phyloP scores from a whole-genome alignment of 2,329 filamentous ascomycete species.

The Fusarium humuli region DNA sequence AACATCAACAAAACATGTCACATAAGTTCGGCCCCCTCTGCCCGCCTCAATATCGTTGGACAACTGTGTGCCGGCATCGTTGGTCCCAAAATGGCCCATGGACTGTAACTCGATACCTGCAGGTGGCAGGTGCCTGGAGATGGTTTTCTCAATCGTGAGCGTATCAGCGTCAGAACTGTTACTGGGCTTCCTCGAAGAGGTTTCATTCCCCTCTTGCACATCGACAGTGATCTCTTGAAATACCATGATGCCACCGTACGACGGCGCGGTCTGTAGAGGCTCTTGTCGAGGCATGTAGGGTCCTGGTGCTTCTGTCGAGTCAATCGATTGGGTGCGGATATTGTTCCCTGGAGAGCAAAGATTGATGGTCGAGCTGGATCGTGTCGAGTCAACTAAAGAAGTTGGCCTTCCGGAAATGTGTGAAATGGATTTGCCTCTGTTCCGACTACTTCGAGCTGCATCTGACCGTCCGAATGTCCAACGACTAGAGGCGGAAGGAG shows the following conservation, averaged over 20 bases:
- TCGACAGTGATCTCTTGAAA: constrained; percentile 72
- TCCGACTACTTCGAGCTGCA: background rate
- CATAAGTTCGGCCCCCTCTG: constrained; percentile 26
- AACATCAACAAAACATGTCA: constrained; percentile 42
- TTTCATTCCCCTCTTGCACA: constrained; percentile 43
- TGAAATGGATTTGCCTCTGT: constrained; percentile 16
- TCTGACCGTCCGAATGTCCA: constrained; percentile 33
- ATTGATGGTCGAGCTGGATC: constrained; percentile 45
- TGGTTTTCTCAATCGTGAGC: constrained; percentile 16
- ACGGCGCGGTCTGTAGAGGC: constrained; percentile 38
- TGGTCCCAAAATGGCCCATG: constrained; percentile 43
- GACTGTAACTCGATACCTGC: constrained; percentile 42
- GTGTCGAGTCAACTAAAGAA: constrained; percentile 34
- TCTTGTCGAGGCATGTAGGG: constrained; percentile 43
- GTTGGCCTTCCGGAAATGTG: constrained; percentile 13
- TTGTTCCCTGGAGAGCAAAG: constrained; percentile 32
- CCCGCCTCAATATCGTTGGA: constrained; percentile 28
- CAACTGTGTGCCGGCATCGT: constrained; percentile 34
- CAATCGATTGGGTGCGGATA: constrained; percentile 29
- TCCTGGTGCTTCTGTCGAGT: constrained; percentile 29
- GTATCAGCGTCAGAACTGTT: constrained; percentile 15
- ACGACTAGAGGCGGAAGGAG: constrained; percentile 16
- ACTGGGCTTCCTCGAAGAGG: constrained; percentile 8
- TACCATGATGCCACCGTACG: constrained; percentile 69
- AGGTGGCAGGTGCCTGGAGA: constrained; percentile 17